A percentile compares a stretch with the other conserved stretches of the same genome.
Evolutionary conservation across 2,329 filamentous ascomycete genomes (phyloP).

Genomic region (Aurifilum marmelostoma): DNA sequence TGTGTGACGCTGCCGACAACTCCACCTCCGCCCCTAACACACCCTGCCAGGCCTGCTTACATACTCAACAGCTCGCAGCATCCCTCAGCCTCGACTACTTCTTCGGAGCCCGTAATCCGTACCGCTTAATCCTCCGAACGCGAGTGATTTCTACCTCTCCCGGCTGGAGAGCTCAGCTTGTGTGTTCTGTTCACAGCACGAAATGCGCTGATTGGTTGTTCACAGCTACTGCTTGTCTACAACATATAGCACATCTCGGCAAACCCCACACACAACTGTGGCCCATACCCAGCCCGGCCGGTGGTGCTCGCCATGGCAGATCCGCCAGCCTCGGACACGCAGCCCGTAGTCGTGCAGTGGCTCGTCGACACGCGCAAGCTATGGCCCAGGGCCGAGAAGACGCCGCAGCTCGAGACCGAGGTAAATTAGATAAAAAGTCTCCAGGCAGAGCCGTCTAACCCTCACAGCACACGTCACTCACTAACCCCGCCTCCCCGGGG

Average conservation of each 20-base stretch:
- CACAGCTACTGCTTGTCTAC: background rate
- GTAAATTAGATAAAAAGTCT: conserved; percentile 42
- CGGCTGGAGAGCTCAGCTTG: conserved; percentile 19
- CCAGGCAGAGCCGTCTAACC: background rate
- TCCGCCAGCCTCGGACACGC: conserved; percentile 23
- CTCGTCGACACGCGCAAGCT: conserved; percentile 62
- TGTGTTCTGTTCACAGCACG: background rate
- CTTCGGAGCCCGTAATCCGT: conserved; percentile 22
- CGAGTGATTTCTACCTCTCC: background rate
- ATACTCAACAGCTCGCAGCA: conserved; percentile 15
- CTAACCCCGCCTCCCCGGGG: too few relatives aligned
- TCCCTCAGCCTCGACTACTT: conserved; percentile 15
- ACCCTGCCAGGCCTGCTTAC: conserved; percentile 18
- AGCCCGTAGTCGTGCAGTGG: conserved; percentile 59
- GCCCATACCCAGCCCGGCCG: conserved; percentile 1
- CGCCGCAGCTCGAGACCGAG: conserved; percentile 49
- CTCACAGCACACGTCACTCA: conserved; percentile 11
- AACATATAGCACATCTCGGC: conserved; percentile 1
- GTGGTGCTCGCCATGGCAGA: conserved; percentile 24
- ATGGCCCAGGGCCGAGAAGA: conserved; percentile 57
- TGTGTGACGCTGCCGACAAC: background rate
- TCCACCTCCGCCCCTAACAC: conserved; percentile 8
- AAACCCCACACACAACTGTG: background rate
- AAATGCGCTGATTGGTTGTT: background rate
- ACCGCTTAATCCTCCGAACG: background rate